Evolutionary conservation across 2,329 filamentous ascomycete genomes (phyloP), one percentile per base, ranked within the genome.

Genomic region (Ophiobolus disseminans): DNA sequence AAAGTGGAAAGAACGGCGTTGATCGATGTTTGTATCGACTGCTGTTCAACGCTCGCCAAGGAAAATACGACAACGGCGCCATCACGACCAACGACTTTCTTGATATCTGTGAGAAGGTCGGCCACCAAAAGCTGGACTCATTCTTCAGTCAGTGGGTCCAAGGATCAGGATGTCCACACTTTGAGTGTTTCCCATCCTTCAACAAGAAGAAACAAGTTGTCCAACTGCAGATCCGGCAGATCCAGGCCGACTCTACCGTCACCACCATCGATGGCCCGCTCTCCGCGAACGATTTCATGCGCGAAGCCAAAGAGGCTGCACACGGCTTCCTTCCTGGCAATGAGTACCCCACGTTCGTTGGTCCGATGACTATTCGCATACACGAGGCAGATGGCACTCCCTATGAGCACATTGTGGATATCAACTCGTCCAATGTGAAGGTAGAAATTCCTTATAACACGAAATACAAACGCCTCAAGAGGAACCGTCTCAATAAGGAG

Each of bases 391-490:
- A 99, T 66, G 94, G 94, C 8, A 97, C 94, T 0, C 94, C 94
- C 2, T 99, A 99, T 67, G 94, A 99, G 70, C 94, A 99, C 68
- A 97, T 97, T 55, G 87, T 97, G 23, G 91, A 97, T 64, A 96
- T 99, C 68, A 91, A 91, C 51, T 91, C 97, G 60, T 87, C 88
- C 21, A 83, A 85, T 11, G 90, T 89, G 2, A 90, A 88, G 68
- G 89, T 97, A 50, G 92, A 97, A 54, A 97, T 99, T 52, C 92
- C 93, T 0, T 99, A 99, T 75, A 97, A 97, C 65, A 99, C 94
- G 0, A 99, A 99, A 71, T 99, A 99, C 77, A 99, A 97, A 77
- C 87, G 95, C 7, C 81, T 99, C 2, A 99, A 99, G 78, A 82
- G 92, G 37, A 97, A 89, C 50, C 85, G 88, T 35, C 81, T 89